Base-by-base conservation (phyloP, 768 basidiomycete species). In the Suillus occidentalis region DNA sequence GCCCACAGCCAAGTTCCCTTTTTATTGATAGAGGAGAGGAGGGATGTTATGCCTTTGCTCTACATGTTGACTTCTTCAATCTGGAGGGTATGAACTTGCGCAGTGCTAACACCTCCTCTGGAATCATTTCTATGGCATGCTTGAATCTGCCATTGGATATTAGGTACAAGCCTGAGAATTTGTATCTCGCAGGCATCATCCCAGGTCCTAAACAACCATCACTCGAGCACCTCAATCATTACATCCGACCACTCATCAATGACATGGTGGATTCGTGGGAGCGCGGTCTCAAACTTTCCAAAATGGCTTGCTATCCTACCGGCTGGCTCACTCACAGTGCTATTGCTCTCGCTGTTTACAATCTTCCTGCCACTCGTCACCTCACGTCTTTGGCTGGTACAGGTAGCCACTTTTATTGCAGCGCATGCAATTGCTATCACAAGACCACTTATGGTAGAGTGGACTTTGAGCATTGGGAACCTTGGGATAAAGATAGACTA, bases 1-100 rank as follows among this genome's bases (percentile, higher is more conserved):
- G 75, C 18, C 76, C 72, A 0, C 13, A 40, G 6, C 43, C 49
- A 6, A 49, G 40, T 13, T 63, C 39, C 12, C 40, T 61, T 28
- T 61, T 61, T 31, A 43, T 61, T 16, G 39, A 61, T 37, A 28
- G 18, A 52, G 61, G 61, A 20, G 34, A 62, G 22, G 72, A 75
- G 50, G 73, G 71, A 28, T 3, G 3, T 28, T 28, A 28, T 28
- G 28, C 28, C 28, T 28, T 28, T 28, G 28, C 28, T 3, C 68
- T 80, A 3, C 65, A 65, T 43, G 59, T 76, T 6, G 77, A 83
- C 62, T 77, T 70, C 61, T 80, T 80, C 71, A 80, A 81, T 60
- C 75, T 76, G 0, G 63, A 65, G n/a, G 65, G 65, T 0, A 76
- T 75, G 66, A 75, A 68, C 37, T 20, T 43, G 37, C 63, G 69